Conservation (phyloP, 139 green algal genomes). For the Closterium sp. region DNA sequence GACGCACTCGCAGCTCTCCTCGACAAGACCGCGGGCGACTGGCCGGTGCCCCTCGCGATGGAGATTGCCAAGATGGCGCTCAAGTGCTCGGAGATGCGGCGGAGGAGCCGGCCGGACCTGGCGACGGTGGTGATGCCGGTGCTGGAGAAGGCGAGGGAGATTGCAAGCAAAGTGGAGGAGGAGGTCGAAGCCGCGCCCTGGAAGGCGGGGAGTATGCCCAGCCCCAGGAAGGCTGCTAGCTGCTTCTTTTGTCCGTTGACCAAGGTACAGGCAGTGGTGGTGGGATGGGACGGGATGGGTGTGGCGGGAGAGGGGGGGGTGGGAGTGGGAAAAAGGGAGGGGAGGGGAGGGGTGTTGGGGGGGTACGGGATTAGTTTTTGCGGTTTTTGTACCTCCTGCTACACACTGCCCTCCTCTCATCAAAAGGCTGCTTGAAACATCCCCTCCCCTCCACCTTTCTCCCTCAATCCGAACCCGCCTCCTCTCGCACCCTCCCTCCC, state of each 20-base stretch:
- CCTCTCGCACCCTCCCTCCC: no score
- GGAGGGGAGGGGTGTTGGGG: no score
- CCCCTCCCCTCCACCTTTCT: no score
- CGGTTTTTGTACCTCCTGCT: no score
- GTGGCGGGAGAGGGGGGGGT: no score
- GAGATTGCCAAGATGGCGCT: slow-evolving; percentile 30
- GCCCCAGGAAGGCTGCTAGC: neutral
- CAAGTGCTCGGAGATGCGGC: slow-evolving; percentile 22
- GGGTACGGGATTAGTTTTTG: no score
- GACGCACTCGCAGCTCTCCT: slow-evolving; percentile 9
- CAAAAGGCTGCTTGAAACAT: no score
- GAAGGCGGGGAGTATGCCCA: neutral
- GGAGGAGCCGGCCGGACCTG: slow-evolving; percentile 6
- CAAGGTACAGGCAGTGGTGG: slow-evolving; percentile 19
- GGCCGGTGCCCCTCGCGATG: slow-evolving; percentile 31
- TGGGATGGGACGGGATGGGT: no score
- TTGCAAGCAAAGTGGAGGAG: neutral
- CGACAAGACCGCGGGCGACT: slow-evolving; percentile 17
- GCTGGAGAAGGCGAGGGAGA: slow-evolving; percentile 12
- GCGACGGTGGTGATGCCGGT: neutral
- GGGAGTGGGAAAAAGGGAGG: no score
- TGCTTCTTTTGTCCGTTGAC: slow-evolving; percentile 45
- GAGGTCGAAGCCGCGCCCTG: neutral
- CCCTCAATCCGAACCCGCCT: no score
- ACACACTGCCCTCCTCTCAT: no score